Evolutionary conservation across 208 protist genomes (phyloP).

Genomic region (Zelonia costaricensis): DNA sequence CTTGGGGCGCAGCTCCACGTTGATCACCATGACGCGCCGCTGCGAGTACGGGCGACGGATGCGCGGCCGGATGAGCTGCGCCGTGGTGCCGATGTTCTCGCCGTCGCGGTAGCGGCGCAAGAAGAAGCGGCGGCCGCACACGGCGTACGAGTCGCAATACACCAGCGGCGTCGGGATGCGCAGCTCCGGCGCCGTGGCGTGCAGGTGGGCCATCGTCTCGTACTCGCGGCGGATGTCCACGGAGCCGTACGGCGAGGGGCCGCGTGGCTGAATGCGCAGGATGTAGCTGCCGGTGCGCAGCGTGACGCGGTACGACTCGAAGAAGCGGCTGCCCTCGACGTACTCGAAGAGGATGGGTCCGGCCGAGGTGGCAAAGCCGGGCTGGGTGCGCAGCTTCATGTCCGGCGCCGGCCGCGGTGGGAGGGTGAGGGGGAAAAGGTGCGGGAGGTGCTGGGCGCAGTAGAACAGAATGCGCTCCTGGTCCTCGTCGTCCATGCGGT

Average conservation of each 20-base stretch:
- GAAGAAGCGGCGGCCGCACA: conserved; percentile 74
- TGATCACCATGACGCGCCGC: conserved; percentile 51
- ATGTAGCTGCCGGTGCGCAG: conserved; percentile 76
- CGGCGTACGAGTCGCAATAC: conserved; percentile 72
- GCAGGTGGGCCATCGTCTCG: conserved; percentile 69
- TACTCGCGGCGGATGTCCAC: conserved; percentile 68
- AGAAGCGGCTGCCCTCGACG: conserved; percentile 53
- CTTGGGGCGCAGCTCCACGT: conserved; percentile 61
- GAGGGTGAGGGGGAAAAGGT: conserved; percentile 65
- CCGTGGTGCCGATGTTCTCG: conserved; percentile 45
- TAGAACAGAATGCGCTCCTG: conserved; percentile 79
- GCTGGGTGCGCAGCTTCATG: conserved; percentile 48
- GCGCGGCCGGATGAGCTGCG: conserved; percentile 66
- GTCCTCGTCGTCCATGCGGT: conserved; percentile 65
- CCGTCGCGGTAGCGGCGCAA: conserved; percentile 67
- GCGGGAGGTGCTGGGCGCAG: conserved; percentile 68
- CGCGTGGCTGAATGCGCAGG: conserved; percentile 70
- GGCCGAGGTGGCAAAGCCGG: conserved; percentile 60
- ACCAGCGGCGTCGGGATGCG: conserved; percentile 54
- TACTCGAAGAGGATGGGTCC: conserved; percentile 74
- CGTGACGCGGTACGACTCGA: conserved; percentile 72
- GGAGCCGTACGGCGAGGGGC: conserved; percentile 47
- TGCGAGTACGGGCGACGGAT: conserved; percentile 73
- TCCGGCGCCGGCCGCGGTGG: conserved; percentile 22
- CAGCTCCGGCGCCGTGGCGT: conserved; percentile 39